Evolutionary conservation across 441 rosid species (phyloP).

Genomic region (Gossypium gossypioides): DNA sequence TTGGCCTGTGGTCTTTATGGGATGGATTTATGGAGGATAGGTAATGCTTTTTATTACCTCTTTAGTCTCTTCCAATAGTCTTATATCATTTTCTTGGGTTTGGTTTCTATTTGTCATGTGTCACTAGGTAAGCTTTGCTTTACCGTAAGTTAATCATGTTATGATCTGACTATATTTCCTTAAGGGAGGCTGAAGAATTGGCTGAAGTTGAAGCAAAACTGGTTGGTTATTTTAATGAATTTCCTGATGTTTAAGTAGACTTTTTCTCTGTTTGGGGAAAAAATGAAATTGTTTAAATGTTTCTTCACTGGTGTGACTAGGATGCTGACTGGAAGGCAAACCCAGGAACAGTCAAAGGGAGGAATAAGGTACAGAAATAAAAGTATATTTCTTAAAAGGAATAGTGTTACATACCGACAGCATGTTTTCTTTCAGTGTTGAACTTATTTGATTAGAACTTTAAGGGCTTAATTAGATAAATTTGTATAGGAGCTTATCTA

Average conservation of each 20-base stretch:
- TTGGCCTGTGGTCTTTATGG: conserved; percentile 82
- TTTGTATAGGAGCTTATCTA: neutral
- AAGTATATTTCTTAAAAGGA: neutral
- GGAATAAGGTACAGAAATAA: conserved; percentile 40
- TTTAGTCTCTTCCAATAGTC: neutral
- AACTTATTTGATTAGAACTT: neutral
- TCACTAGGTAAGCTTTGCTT: neutral
- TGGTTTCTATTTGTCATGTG: neutral
- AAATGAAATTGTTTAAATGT: conserved; percentile 10
- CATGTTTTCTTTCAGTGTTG: neutral
- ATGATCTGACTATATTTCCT: conserved; percentile 6
- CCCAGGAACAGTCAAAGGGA: conserved; percentile 35
- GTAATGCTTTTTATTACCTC: conserved; percentile 25
- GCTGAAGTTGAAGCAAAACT: conserved; percentile 88
- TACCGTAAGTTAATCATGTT: neutral
- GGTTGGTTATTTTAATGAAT: conserved; percentile 34
- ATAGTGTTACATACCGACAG: neutral
- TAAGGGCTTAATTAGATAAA: too few species aligned
- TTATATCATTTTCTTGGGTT: neutral
- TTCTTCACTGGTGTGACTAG: conserved; percentile 28
- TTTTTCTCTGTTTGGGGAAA: neutral
- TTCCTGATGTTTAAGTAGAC: neutral
- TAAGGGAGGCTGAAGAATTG: conserved; percentile 68
- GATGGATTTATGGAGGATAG: conserved; percentile 62
- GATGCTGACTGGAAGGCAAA: conserved; percentile 63